These are phyloP conservation scores for Lepidium campestre DNA, from an alignment of 441 rosid genomes.

Conservation along the genomic window DNA sequence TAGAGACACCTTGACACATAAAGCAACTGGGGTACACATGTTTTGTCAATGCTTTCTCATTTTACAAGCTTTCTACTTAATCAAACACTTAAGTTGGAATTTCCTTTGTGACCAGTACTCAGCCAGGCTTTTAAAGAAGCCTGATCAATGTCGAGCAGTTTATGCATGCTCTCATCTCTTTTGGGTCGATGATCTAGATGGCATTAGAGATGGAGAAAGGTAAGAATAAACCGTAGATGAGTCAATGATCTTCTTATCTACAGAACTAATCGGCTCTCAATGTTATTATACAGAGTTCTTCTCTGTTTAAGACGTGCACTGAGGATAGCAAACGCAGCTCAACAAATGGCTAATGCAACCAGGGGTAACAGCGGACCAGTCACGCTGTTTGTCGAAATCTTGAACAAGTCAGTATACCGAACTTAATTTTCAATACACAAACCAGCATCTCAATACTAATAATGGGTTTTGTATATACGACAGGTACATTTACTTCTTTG, in stretches of 20 bases:
- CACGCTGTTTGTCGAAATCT: conserved; percentile 60
- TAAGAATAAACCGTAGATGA: not conserved
- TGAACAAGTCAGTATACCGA: conserved; percentile 49
- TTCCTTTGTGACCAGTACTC: conserved; percentile 48
- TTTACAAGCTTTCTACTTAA: not conserved
- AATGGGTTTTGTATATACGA: not conserved
- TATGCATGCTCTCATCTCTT: conserved; percentile 76
- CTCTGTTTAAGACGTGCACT: conserved; percentile 70
- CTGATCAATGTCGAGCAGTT: conserved; percentile 80
- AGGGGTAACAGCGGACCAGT: conserved; percentile 69
- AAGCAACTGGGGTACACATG: conserved; percentile 62
- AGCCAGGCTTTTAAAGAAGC: conserved; percentile 73
- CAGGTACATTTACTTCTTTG: conserved; percentile 65
- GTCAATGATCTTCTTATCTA: not conserved
- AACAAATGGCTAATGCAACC: conserved; percentile 61
- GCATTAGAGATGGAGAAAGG: conserved; percentile 70
- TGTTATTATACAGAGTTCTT: conserved; percentile 39
- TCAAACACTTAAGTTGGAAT: not conserved
- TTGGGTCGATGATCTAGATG: conserved; percentile 64
- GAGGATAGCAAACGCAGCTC: conserved; percentile 76
- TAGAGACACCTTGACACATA: conserved; percentile 74
- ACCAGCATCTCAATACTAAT: not conserved
- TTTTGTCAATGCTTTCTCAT: not conserved
- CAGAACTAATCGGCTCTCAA: not conserved
- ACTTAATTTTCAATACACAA: not conserved